Conservation (phyloP, 352 stramenopile species). For the Phytophthora aleatoria region DNA sequence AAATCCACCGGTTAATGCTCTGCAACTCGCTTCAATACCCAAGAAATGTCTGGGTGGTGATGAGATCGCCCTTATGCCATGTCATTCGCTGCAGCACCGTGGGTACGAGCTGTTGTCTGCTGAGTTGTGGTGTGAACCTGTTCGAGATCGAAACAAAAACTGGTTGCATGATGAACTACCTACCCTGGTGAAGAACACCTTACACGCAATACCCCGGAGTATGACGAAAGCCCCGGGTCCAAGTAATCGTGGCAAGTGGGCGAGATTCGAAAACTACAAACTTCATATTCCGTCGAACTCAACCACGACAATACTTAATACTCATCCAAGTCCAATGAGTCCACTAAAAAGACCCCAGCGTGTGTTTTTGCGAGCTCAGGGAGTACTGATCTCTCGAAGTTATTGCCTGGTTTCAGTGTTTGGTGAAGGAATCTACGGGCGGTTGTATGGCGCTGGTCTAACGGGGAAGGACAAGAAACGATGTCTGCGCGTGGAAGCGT, state of each 20-base stretch:
- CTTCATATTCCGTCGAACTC: slow-evolving; percentile 32
- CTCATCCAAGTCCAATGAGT: slow-evolving; percentile 6
- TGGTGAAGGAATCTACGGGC: slow-evolving; percentile 60
- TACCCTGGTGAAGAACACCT: slow-evolving; percentile 28
- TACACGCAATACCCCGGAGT: slow-evolving; percentile 10
- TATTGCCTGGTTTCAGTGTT: slow-evolving; percentile 69
- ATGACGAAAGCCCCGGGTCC: slow-evolving; percentile 47
- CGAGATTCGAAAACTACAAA: slow-evolving; percentile 37
- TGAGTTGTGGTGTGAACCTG: slow-evolving; percentile 60
- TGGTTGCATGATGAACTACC: slow-evolving; percentile 63
- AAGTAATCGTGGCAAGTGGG: slow-evolving; percentile 55
- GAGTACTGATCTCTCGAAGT: slow-evolving; percentile 57
- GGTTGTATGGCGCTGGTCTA: slow-evolving; percentile 56
- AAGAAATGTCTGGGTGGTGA: slow-evolving; percentile 55
- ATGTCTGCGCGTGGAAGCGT: slow-evolving; percentile 55
- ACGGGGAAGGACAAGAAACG: slow-evolving; percentile 31
- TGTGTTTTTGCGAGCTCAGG: slow-evolving; percentile 53
- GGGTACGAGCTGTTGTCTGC: slow-evolving; percentile 29
- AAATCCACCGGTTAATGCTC: slow-evolving; percentile 28
- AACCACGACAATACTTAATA: background rate
- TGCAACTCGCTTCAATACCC: slow-evolving; percentile 52
- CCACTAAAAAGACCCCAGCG: slow-evolving; percentile 22
- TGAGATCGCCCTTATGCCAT: slow-evolving; percentile 79
- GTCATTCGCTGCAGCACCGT: slow-evolving; percentile 58
- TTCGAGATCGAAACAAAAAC: slow-evolving; percentile 63